These are phyloP conservation scores for Thraustochytrium striatum DNA, from an alignment of 352 stramenopile genomes.

Conservation along the genomic window DNA sequence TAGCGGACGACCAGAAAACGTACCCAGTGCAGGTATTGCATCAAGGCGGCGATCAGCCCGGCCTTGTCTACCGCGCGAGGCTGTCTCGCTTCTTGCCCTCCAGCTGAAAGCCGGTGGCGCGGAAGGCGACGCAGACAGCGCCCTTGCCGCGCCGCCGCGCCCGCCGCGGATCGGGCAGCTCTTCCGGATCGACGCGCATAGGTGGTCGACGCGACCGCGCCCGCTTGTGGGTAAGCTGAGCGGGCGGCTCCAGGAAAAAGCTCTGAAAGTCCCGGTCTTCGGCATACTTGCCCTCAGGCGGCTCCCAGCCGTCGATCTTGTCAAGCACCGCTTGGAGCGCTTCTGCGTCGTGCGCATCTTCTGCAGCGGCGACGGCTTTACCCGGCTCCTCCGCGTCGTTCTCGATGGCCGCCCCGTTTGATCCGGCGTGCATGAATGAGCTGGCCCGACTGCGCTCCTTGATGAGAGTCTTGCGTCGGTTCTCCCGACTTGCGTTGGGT, in stretches of 20 bases:
- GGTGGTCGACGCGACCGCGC: neutral
- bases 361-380: neutral
- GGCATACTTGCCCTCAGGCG: neutral
- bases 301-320: neutral
- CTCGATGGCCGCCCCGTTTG: neutral
- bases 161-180: neutral
- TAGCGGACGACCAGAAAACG: constrained; percentile 23
- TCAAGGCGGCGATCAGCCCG: neutral
- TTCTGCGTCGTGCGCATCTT: neutral
- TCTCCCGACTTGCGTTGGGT: neutral
- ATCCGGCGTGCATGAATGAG: neutral
- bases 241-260: constrained; percentile 36
- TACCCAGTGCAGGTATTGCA: neutral
- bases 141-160: neutral
- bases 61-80: neutral
- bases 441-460: neutral
- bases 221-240: neutral
- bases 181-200: constrained; percentile 5
- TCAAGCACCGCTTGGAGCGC: neutral
- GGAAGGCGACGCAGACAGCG: constrained; percentile 29
- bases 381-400: neutral
- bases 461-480: neutral
- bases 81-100: neutral
- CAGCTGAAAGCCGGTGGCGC: constrained; percentile 5
- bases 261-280: constrained; percentile 19